phyloP scores from a whole-genome alignment of 148 eudicot species.

The Chenopodium suecicum region DNA sequence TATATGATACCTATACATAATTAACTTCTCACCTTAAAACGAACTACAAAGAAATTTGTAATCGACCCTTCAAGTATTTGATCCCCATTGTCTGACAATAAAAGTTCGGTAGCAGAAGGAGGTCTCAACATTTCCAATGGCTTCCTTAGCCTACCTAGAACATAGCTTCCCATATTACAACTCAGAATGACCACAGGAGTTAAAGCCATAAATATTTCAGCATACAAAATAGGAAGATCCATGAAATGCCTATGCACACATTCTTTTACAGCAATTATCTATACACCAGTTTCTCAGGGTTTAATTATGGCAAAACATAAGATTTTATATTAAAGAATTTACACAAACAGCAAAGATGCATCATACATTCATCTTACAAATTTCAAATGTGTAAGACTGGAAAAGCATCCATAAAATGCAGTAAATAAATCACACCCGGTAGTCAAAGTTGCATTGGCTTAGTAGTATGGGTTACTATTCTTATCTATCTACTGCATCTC shows the following conservation, averaged over 20 bases:
- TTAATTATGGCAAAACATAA: not conserved
- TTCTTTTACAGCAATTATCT: not conserved
- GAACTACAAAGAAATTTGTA: conserved; percentile 81
- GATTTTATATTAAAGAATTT: too few relatives aligned
- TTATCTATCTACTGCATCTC: not conserved
- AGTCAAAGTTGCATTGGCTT: not conserved
- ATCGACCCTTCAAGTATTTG: conserved; percentile 76
- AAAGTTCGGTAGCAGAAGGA: conserved; percentile 64
- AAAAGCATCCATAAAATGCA: not conserved
- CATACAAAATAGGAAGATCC: not conserved
- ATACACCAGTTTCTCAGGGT: not conserved
- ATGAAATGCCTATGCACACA: not conserved
- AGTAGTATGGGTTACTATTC: not conserved
- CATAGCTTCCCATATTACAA: conserved; percentile 22
- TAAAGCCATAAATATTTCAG: conserved; percentile 1
- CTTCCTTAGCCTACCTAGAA: conserved; percentile 71
- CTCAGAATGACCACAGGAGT: conserved; percentile 15
- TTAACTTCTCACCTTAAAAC: conserved; percentile 56
- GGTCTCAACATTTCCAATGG: conserved; percentile 78
- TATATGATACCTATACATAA: not conserved
- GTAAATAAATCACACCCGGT: not conserved
- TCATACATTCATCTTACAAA: not conserved
- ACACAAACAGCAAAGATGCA: not conserved
- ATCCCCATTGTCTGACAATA: conserved; percentile 81
- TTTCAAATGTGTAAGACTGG: not conserved